A percentile compares a stretch with the other conserved stretches of the same genome.
Conservation (phyloP, 768 basidiomycete genomes). For the Cystofilobasidium ferigula region DNA sequence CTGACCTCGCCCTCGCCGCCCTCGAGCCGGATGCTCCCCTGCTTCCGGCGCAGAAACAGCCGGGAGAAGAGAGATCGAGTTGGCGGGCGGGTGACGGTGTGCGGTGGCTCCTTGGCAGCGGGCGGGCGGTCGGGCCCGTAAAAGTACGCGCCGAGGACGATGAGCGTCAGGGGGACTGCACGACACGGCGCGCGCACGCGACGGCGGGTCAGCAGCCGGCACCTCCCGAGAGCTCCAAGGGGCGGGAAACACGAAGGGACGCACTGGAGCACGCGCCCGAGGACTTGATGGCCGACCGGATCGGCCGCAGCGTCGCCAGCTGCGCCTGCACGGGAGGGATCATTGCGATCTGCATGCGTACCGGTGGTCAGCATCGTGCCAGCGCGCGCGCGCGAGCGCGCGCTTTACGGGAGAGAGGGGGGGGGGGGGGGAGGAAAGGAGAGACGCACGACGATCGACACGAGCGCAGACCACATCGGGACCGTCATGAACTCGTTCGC, state of each 20-base stretch:
- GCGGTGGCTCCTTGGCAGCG: background rate
- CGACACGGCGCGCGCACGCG: background rate
- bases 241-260: background rate
- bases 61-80: background rate
- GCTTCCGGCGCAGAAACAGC: background rate
- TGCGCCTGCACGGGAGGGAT: slow-evolving; percentile 61
- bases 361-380: too few species aligned
- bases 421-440: background rate
- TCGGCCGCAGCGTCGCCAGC: slow-evolving; percentile 51
- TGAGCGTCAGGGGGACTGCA: slow-evolving; percentile 74
- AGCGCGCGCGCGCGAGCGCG: too few species aligned
- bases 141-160: slow-evolving; percentile 68
- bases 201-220: background rate
- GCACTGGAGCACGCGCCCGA: slow-evolving; percentile 25
- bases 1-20: background rate
- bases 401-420: background rate
- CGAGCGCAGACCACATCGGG: too few species aligned
- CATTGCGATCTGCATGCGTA: slow-evolving; percentile 62
- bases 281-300: slow-evolving; percentile 38
- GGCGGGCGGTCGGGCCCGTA: slow-evolving; percentile 11
- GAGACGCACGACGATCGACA: background rate
- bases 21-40: background rate
- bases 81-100: slow-evolving; percentile 1
- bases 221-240: background rate
- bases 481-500: slow-evolving; percentile 25